Conservation (phyloP, 2,329 filamentous ascomycete species). For the Penicillium sclerotigenum region DNA sequence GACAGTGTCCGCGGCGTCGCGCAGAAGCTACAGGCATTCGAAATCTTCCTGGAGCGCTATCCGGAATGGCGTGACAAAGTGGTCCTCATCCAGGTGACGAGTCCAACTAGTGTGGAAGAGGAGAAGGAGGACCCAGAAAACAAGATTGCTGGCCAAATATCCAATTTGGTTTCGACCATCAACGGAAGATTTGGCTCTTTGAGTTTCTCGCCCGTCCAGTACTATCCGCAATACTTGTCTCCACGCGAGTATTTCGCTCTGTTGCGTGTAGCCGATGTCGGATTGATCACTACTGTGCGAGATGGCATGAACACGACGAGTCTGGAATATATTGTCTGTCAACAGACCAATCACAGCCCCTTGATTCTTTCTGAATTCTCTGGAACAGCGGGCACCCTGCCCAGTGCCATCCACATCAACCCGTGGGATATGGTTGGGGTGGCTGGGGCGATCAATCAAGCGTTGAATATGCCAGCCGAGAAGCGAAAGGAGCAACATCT, state of each 20-base stretch:
- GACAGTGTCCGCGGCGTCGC: slow-evolving; percentile 89
- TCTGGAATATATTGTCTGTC: slow-evolving; percentile 89
- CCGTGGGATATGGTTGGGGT: slow-evolving; percentile 88
- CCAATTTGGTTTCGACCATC: slow-evolving; percentile 85
- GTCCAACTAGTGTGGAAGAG: slow-evolving; percentile 75
- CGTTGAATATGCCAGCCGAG: slow-evolving; percentile 69
- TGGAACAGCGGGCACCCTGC: slow-evolving; percentile 81
- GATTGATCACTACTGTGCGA: slow-evolving; percentile 89
- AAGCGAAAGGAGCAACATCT: slow-evolving; percentile 67
- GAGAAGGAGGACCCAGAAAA: slow-evolving; percentile 72
- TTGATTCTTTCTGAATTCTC: slow-evolving; percentile 96
- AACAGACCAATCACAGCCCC: slow-evolving; percentile 80
- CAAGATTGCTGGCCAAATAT: slow-evolving; percentile 83
- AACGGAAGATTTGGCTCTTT: slow-evolving; percentile 87
- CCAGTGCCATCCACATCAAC: slow-evolving; percentile 90
- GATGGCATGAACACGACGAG: slow-evolving; percentile 99
- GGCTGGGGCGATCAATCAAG: slow-evolving; percentile 76
- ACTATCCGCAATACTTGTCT: slow-evolving; percentile 89
- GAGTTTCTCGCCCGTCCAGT: slow-evolving; percentile 84
- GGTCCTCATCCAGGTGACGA: slow-evolving; percentile 92
- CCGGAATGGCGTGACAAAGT: slow-evolving; percentile 91
- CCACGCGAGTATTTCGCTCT: slow-evolving; percentile 92
- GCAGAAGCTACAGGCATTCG: slow-evolving; percentile 94
- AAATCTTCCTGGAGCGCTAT: slow-evolving; percentile 84
- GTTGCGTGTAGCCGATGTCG: slow-evolving; percentile 84